Percentiles rank a stretch among this genome's conserved stretches.
Conservation (phyloP, 2,329 filamentous ascomycete genomes). For the Penicillium aurantiogriseum region DNA sequence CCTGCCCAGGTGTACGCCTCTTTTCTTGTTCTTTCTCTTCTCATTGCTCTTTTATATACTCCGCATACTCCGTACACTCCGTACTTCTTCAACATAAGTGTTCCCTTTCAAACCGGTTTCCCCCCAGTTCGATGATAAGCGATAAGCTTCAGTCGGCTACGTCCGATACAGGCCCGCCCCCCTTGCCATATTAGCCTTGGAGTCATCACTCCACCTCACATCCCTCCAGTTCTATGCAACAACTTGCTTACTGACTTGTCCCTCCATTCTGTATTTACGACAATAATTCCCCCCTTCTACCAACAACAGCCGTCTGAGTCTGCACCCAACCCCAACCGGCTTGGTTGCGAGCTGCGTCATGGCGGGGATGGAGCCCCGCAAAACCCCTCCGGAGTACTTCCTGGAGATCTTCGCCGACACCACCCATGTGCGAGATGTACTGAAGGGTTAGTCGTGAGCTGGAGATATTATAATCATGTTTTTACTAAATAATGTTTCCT, state of each 20-base stretch:
- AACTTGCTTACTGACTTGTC: neutral
- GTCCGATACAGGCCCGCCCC: conserved; percentile 25
- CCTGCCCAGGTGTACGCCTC: neutral
- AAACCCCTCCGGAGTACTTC: conserved; percentile 77
- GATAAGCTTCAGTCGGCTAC: conserved; percentile 20
- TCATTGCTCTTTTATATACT: neutral
- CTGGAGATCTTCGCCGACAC: conserved; percentile 93
- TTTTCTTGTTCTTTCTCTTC: neutral
- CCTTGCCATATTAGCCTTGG: conserved; percentile 10
- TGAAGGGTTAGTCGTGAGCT: conserved; percentile 66
- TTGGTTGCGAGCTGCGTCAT: conserved; percentile 18
- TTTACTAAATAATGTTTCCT: neutral
- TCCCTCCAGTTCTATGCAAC: neutral
- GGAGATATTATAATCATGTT: no score
- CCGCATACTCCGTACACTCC: neutral
- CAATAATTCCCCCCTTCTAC: neutral
- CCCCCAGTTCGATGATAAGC: conserved; percentile 21
- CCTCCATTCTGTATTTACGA: neutral
- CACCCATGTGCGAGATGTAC: conserved; percentile 82
- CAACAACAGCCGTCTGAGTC: neutral
- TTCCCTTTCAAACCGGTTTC: neutral
- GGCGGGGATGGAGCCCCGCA: conserved; percentile 60
- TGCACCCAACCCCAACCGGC: neutral
- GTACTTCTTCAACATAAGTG: neutral
- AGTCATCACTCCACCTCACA: conserved; percentile 11